A percentile compares a stretch with the other conserved stretches of the same genome.
These are phyloP conservation scores for Sarcodon sp. DNA, from an alignment of 768 basidiomycete genomes.

Conservation along the genomic window DNA sequence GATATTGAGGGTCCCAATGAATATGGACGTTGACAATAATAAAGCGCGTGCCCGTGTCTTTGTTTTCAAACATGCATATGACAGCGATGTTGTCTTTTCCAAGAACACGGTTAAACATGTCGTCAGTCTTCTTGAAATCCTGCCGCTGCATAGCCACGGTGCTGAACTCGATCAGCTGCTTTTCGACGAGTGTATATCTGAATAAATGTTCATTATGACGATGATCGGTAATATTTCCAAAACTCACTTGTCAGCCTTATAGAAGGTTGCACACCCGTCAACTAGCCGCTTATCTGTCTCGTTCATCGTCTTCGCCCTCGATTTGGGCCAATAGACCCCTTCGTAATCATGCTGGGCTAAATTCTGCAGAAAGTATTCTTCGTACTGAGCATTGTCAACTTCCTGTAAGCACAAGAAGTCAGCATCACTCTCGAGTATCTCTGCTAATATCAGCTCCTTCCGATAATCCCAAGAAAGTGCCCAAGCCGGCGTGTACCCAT, in stretches of 20 bases:
- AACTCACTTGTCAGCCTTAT: conserved; percentile 76
- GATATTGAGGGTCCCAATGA: conserved; percentile 83
- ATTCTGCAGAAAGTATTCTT: conserved; percentile 76
- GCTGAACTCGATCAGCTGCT: conserved; percentile 88
- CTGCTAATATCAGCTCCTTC: conserved; percentile 76
- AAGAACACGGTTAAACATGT: conserved; percentile 98
- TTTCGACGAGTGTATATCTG: conserved; percentile 90
- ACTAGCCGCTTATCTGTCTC: conserved; percentile 77
- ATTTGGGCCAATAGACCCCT: conserved; percentile 86
- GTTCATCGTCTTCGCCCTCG: conserved; percentile 86
- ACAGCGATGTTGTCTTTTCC: conserved; percentile 91
- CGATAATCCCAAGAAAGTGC: conserved; percentile 93
- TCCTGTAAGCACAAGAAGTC: conserved; percentile 96
- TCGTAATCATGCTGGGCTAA: conserved; percentile 73
- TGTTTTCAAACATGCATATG: conserved; percentile 77
- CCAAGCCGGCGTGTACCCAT: conserved; percentile 96
- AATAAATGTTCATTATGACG: neutral
- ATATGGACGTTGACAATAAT: conserved; percentile 88
- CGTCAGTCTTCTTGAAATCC: conserved; percentile 95
- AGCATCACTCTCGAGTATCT: conserved; percentile 67
- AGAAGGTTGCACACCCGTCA: conserved; percentile 96
- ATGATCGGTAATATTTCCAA: neutral
- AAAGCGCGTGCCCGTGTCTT: conserved; percentile 74
- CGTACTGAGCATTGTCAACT: conserved; percentile 85
- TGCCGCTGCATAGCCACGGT: conserved; percentile 84